Evolutionary conservation across 768 basidiomycete species (phyloP), one percentile per base, ranked within the genome.

Genomic region (Suillus alpinus): DNA sequence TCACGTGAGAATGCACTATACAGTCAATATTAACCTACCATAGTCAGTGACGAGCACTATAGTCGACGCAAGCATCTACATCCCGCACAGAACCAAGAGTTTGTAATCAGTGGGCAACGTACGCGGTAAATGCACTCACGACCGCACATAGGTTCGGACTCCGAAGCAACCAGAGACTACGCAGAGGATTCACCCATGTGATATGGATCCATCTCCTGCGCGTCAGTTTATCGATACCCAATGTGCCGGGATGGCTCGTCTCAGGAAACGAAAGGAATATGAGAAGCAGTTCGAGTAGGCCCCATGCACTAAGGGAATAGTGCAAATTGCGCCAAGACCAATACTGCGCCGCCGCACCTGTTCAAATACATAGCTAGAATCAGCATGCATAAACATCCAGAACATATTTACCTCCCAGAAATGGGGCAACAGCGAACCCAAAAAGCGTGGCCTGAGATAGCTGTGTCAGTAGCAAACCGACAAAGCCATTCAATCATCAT

Each of bases 271-370:
- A 78, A 3, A 80, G 44, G 1, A 68, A 53, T 36, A 88, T 75
- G 6, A 74, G 62, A 6, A 79, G 7, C 39, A 83, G 75, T 1
- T 76, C 73, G 0, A 78, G 14, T 0, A 81, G 40, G 2, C 80
- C 81, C 41, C 75, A 69, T 0, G 76, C 40, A 3, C 80, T 81
- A 1, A 90, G 60, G 0, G 66, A 65, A 8, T 72, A 67, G 66
- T 91, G 87, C 70, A 87, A 81, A 4, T 77, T 62, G 0, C 89
- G 80, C 88, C 89, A 91, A 0, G 88, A 89, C 37, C 78, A 79
- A 63, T 87, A 88, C 57, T 86, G 76, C 0, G 87, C 79, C 0
- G 79, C 75, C 31, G 79, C 56, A 14, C 84, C 84, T 83, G 58
- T 23, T 9, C 4, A 26, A 13, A 2, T 29, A 20, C 13, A 57